Percentiles rank a stretch among this genome's conserved stretches.
Evolutionary conservation across 2,329 filamentous ascomycete genomes (phyloP).

Genomic region (Epichloe elymi): DNA sequence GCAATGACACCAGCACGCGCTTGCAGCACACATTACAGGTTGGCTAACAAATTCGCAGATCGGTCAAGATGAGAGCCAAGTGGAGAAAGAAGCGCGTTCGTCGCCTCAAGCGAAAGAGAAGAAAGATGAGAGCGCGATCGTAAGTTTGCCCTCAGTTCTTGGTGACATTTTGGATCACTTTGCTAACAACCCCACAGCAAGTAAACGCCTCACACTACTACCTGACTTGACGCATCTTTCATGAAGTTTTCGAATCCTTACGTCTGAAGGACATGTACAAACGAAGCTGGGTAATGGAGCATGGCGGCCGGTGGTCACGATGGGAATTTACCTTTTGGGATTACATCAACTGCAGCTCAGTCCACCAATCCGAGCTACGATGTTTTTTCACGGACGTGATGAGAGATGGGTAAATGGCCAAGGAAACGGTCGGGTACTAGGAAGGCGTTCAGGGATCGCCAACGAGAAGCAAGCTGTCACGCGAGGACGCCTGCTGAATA

Average conservation of each 20-base stretch:
- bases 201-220: conserved; percentile 51
- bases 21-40: not conserved
- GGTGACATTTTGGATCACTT: not conserved
- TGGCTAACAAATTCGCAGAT: conserved; percentile 7
- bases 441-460: conserved; percentile 16
- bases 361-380: conserved; percentile 7
- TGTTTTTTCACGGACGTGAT: conserved; percentile 15
- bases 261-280: conserved; percentile 14
- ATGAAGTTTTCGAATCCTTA: conserved; percentile 24
- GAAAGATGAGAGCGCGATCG: conserved; percentile 98
- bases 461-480: conserved; percentile 15
- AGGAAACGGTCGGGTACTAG: conserved; percentile 19
- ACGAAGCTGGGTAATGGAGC: conserved; percentile 11
- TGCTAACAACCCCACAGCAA: conserved; percentile 38
- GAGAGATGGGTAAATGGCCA: conserved; percentile 20
- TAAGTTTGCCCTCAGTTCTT: conserved; percentile 38
- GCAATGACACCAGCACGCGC: not conserved
- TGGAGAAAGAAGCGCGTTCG: conserved; percentile 99
- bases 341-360: conserved; percentile 3
- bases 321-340: conserved; percentile 12
- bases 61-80: conserved; percentile 77
- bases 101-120: conserved; percentile 99
- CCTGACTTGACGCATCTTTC: conserved; percentile 38
- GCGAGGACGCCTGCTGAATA: conserved; percentile 13
- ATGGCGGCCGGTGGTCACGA: conserved; percentile 4